phyloP scores from a whole-genome alignment of 192 early-diverging fungal genomes.

The Coemansia sp. region DNA sequence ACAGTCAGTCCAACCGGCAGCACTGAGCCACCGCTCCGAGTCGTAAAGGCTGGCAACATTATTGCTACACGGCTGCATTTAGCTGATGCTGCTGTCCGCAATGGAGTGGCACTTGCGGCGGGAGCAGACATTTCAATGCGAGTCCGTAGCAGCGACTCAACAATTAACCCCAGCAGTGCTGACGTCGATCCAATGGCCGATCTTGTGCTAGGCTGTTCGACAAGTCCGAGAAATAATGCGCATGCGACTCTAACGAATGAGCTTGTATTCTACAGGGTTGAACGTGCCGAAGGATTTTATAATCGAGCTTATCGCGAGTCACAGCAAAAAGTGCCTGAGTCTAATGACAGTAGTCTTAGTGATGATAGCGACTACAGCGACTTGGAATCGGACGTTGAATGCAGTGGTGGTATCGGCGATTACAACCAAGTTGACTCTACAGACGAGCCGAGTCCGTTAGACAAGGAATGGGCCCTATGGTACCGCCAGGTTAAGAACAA shows the following conservation, averaged over 20 bases:
- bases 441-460: background rate
- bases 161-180: background rate
- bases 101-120: conserved; percentile 29
- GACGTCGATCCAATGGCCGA: conserved; percentile 35
- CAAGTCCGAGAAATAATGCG: background rate
- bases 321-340: background rate
- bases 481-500: conserved; percentile 21
- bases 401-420: conserved; percentile 3
- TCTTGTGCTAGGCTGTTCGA: conserved; percentile 10
- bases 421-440: conserved; percentile 6
- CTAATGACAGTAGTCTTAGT: background rate
- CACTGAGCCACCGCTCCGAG: conserved; percentile 14
- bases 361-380: conserved; percentile 13
- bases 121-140: conserved; percentile 22
- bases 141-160: conserved; percentile 13
- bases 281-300: conserved; percentile 35
- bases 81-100: conserved; percentile 35
- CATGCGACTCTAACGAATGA: conserved; percentile 1
- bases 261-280: conserved; percentile 45
- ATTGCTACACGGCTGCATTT: conserved; percentile 37
- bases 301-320: background rate
- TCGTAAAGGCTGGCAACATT: conserved; percentile 41
- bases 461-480: conserved; percentile 37
- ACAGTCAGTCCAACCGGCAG: no score
- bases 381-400: conserved; percentile 1